These are phyloP conservation scores for Immersiella caudata DNA, from an alignment of 495 filamentous ascomycete species.

Conservation along the genomic window DNA sequence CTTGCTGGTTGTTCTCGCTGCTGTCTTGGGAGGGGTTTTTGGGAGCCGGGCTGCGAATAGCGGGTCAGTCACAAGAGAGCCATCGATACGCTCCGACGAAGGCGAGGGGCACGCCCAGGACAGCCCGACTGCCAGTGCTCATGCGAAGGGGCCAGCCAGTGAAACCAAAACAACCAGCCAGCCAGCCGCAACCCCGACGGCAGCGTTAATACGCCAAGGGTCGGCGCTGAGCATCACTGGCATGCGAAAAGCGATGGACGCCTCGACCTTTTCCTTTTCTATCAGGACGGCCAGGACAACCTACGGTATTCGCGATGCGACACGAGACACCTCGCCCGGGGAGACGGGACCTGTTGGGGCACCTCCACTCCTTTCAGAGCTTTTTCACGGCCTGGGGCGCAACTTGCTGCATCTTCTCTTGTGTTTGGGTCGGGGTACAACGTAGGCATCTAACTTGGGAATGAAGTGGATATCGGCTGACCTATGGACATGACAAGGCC, in stretches of 20 bases:
- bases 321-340: neutral
- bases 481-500: constrained; percentile 19
- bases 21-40: constrained; percentile 22
- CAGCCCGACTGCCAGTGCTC: neutral
- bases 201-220: constrained; percentile 16
- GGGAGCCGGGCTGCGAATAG: constrained; percentile 2
- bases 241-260: constrained; percentile 21
- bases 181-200: neutral
- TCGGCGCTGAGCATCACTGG: constrained; percentile 24
- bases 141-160: neutral
- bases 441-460: neutral
- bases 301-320: constrained; percentile 22
- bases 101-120: neutral
- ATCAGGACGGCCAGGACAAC: constrained; percentile 15
- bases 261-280: constrained; percentile 26
- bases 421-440: constrained; percentile 15
- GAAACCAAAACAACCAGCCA: neutral
- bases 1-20: constrained; percentile 18
- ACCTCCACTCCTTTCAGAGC: constrained; percentile 2
- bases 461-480: neutral
- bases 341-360: constrained; percentile 23
- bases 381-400: constrained; percentile 1
- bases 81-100: neutral
- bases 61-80: neutral
- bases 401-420: constrained; percentile 3